phyloP scores from a whole-genome alignment of 1,284 basidiomycete genomes.

The Tetrapyrgos nigripes region DNA sequence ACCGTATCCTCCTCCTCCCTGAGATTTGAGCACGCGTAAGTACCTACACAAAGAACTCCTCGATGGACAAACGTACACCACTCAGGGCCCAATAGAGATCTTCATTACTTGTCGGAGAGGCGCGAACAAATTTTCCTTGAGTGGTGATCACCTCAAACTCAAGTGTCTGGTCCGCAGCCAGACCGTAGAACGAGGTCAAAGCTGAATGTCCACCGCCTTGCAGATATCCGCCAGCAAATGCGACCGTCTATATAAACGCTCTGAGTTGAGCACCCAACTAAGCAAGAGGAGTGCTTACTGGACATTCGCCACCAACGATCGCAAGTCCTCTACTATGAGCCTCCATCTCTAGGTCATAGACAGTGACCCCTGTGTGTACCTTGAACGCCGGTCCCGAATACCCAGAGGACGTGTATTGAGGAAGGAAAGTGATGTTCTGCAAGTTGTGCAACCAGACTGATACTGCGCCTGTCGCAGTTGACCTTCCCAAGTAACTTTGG shows the following conservation, averaged over 20 bases:
- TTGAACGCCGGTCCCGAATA: constrained; percentile 23
- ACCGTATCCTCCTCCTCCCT: constrained; percentile 26
- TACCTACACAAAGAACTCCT: no score
- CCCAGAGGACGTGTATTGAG: constrained; percentile 14
- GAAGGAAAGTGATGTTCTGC: constrained; percentile 16
- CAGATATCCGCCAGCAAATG: constrained; percentile 31
- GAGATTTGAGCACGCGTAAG: not conserved
- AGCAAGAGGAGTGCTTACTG: constrained; percentile 27
- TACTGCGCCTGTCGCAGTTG: constrained; percentile 22
- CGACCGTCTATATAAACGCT: constrained; percentile 23
- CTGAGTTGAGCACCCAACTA: no score
- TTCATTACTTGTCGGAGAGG: constrained; percentile 20
- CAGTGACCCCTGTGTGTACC: constrained; percentile 20
- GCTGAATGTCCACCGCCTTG: constrained; percentile 28
- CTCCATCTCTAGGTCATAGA: constrained; percentile 17
- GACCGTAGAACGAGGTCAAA: constrained; percentile 21
- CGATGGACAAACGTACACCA: no score
- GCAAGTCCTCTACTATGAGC: constrained; percentile 18
- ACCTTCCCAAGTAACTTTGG: constrained; percentile 26
- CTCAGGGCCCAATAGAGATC: constrained; percentile 27
- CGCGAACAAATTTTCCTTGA: constrained; percentile 18
- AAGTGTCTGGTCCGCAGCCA: constrained; percentile 31
- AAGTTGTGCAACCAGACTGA: constrained; percentile 29
- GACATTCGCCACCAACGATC: constrained; percentile 30
- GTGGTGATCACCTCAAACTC: constrained; percentile 28